A percentile compares a stretch with the other conserved stretches of the same genome.
Evolutionary conservation across 2,329 filamentous ascomycete genomes (phyloP).

Genomic region (Diaporthe helianthi): DNA sequence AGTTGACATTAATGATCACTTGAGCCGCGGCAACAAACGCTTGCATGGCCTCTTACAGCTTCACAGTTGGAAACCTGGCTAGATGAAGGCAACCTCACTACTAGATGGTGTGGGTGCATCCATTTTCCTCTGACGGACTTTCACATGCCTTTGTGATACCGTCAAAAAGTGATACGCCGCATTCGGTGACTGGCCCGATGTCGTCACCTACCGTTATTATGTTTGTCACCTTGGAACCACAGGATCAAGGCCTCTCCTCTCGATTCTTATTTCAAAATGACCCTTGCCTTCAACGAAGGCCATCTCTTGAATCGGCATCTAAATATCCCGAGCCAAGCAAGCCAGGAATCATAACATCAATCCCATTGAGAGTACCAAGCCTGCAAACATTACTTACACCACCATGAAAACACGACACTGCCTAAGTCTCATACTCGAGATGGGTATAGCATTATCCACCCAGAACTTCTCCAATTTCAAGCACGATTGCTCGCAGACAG

Average conservation of each 20-base stretch:
- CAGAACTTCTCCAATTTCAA: constrained; percentile 25
- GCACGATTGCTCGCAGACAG: constrained; percentile 19
- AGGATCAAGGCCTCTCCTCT: background rate
- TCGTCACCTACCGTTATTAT: too few species aligned
- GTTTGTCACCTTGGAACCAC: background rate
- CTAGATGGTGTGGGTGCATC: too few species aligned
- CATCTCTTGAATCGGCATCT: background rate
- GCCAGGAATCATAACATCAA: background rate
- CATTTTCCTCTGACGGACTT: too few species aligned
- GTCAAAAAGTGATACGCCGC: background rate
- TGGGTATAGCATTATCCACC: background rate
- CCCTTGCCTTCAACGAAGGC: background rate
- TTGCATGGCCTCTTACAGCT: background rate
- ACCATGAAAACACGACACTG: background rate
- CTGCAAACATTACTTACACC: background rate
- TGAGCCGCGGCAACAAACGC: background rate
- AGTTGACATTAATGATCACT: too few species aligned
- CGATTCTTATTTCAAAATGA: background rate
- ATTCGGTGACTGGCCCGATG: background rate
- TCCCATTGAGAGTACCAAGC: background rate
- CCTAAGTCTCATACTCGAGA: background rate
- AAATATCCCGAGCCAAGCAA: background rate
- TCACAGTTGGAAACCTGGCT: too few species aligned
- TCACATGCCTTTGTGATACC: constrained; percentile 9
- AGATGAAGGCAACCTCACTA: too few species aligned